Conservation (phyloP, 179 eudicot species). For the Spergularia azorica region DNA sequence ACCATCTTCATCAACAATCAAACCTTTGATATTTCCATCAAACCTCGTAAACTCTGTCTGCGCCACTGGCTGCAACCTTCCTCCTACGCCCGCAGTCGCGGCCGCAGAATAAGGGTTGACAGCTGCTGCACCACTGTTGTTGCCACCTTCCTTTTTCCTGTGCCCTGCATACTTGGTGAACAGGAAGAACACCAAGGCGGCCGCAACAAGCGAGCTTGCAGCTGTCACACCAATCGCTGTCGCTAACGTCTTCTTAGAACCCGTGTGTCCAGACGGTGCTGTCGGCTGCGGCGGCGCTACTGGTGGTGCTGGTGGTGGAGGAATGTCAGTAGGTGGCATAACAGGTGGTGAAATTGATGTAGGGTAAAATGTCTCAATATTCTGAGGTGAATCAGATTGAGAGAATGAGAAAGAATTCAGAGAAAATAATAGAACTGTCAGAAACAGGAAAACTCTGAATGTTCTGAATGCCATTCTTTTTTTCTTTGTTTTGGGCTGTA, state of each 20-base stretch:
- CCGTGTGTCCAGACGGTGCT: conserved; percentile 8
- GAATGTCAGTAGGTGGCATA: background rate
- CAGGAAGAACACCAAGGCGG: conserved; percentile 52
- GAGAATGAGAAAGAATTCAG: conserved; percentile 25
- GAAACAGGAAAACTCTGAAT: background rate
- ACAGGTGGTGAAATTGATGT: conserved; percentile 31
- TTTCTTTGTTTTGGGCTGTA: too few species aligned
- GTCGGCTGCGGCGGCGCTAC: background rate
- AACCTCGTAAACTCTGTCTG: conserved; percentile 45
- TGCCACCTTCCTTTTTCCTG: conserved; percentile 15
- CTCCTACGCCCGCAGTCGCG: conserved; percentile 30
- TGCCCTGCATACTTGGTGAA: conserved; percentile 28
- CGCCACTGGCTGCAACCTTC: conserved; percentile 15
- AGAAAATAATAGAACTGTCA: conserved; percentile 20
- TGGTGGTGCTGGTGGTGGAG: conserved; percentile 21
- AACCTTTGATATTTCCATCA: conserved; percentile 58
- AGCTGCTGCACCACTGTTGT: background rate
- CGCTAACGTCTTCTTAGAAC: conserved; percentile 47
- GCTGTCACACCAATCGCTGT: conserved; percentile 77
- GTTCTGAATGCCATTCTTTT: conserved; percentile 24
- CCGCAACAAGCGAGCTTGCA: conserved; percentile 58
- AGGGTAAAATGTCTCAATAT: conserved; percentile 64
- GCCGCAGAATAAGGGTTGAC: conserved; percentile 1
- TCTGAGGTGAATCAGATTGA: conserved; percentile 54
- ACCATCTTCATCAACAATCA: conserved; percentile 88